Evolutionary conservation across 2,329 filamentous ascomycete genomes (phyloP), one percentile per base, ranked within the genome.

Genomic region (Phialocephala subalpina): DNA sequence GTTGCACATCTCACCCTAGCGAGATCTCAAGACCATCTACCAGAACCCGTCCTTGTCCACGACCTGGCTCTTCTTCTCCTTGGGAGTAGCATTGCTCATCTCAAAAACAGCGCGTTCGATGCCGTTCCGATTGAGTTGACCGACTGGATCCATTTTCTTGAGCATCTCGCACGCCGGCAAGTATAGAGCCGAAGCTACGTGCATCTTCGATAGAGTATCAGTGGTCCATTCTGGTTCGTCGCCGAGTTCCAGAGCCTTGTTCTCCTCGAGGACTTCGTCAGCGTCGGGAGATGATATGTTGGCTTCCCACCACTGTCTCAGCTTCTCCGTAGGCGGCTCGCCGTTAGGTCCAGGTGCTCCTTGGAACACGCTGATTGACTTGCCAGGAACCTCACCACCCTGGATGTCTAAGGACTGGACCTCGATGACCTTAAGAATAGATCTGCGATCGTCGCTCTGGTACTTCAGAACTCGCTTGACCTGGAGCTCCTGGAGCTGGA

Each of bases 61-160:
- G 29, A 33, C 27, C 25, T 53, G 5, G 49, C n/a, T 22, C 20
- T 25, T 18, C 25, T n/a, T 18, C 8, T 42, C 27, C 16, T 29
- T 18, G 25, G 22, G 45, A 18, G 22, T 18, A 22, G 22, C 4
- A 3, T 20, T 49, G 45, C 20, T 49, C 2, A 4, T 5, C 45
- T 49, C 45, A 5, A 29, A 7, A n/a, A 33, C 49, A 7, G 49
- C 12, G 11, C 49, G 49, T 11, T 27, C 25, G 11, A 53, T 53
- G 8, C 64, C 65, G 47, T 73, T 73, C 16, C 65, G 52, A 49
- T 71, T 73, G 16, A 67, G 58, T 22, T 45, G 62, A 2, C 73
- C 73, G n/a, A 74, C 58, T 3, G 63, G 64, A 60, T 72, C 71
- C 67, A 72, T 72, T 9, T 66, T 33, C 53, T 68, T 69, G 2